Evolutionary conservation across 2,329 filamentous ascomycete species (phyloP).

Genomic region (Alternaria conjuncta): DNA sequence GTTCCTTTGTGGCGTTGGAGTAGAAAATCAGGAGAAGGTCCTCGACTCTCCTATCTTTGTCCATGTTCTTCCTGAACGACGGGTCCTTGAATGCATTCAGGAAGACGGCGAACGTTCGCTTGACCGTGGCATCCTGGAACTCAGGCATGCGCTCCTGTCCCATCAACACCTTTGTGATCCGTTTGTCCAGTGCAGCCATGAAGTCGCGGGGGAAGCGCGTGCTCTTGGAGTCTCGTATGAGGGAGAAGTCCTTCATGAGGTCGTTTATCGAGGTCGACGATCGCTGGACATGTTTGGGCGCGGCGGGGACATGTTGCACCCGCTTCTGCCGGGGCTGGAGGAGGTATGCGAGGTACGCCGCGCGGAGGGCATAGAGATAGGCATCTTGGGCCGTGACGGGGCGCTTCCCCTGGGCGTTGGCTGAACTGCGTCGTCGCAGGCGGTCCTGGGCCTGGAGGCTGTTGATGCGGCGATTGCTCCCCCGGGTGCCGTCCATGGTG

Average conservation of each 20-base stretch:
- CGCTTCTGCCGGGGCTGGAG: conserved; percentile 89
- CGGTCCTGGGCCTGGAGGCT: conserved; percentile 51
- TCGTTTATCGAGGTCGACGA: conserved; percentile 77
- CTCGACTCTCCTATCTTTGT: conserved; percentile 92
- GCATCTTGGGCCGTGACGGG: conserved; percentile 71
- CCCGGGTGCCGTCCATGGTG: conserved; percentile 41
- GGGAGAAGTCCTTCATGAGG: conserved; percentile 84
- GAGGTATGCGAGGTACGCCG: conserved; percentile 90
- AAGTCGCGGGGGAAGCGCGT: conserved; percentile 75
- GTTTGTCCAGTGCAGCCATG: conserved; percentile 73
- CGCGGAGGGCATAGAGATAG: conserved; percentile 87
- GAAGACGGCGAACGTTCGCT: conserved; percentile 92
- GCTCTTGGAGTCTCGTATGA: conserved; percentile 71
- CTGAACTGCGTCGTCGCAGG: conserved; percentile 48
- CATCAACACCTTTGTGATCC: conserved; percentile 79
- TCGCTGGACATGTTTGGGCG: conserved; percentile 68
- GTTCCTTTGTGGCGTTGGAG: conserved; percentile 88
- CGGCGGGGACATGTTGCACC: conserved; percentile 78
- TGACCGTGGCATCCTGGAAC: conserved; percentile 88
- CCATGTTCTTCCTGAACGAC: conserved; percentile 86
- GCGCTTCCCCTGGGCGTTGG: conserved; percentile 45
- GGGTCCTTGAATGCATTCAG: conserved; percentile 91
- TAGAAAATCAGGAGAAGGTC: conserved; percentile 96
- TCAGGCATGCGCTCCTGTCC: conserved; percentile 85
- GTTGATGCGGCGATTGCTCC: conserved; percentile 50